Evolutionary conservation across 1,284 basidiomycete genomes (phyloP), one percentile per base, ranked within the genome.

Genomic region (Trametes polyzona): DNA sequence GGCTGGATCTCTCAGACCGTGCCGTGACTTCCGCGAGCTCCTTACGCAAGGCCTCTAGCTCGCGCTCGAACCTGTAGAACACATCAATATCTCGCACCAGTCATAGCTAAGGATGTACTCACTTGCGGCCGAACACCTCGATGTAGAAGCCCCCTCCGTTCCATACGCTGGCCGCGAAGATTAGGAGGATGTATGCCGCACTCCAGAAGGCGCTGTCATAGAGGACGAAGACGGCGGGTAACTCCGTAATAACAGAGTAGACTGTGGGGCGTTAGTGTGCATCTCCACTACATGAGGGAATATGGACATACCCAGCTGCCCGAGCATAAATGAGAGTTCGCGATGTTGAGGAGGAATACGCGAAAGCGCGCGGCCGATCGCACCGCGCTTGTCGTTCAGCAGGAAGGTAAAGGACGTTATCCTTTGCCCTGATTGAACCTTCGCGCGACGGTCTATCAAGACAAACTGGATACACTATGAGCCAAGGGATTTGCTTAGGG

Each of bases 51-150:
- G 87, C 86, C 68, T 96, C 94, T 12, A 96, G 78, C 73, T 96
- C 94, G 33, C 90, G 84, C 71, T 96, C 94, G 67, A 96, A 96
- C 71, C 93, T 94, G 29, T 12, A 29, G 9, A 24, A 39, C 16
- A 54, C n/a, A n/a, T n/a, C n/a, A n/a, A n/a, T n/a, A n/a, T n/a
- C n/a, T n/a, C n/a, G n/a, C n/a, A n/a, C n/a, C n/a, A n/a, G n/a
- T n/a, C n/a, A n/a, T n/a, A 16, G 21, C 7, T 10, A 40, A 58
- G 35, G 48, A 30, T 39, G 44, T 32, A 83, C 90, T 63, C 62
- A 94, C 93, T 96, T 96, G 74, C 94, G 84, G 33, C 94, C 94
- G 70, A 96, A 96, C 29, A 96, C 94, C 71, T 98, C 95, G 59
- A 97, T 95, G 72, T 96, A 96, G 78, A 86, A 93, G 9, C 84